phyloP scores from a whole-genome alignment of 148 eudicot species.

The Silene uniflora region DNA sequence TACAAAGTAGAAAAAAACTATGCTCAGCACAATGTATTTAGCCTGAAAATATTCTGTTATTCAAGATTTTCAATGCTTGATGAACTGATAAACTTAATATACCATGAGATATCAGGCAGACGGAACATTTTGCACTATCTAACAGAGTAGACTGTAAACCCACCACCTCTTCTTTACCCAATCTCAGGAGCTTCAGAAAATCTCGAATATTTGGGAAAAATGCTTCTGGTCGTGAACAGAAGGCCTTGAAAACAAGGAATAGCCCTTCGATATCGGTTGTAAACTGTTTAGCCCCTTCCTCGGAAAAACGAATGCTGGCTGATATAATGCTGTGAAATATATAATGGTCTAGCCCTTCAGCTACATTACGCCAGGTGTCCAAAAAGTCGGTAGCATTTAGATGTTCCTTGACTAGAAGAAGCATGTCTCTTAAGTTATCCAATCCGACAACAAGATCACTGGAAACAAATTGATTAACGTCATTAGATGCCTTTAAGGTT shows the following conservation, averaged over 20 bases:
- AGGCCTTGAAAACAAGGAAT: constrained; percentile 36
- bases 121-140: constrained; percentile 15
- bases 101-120: constrained; percentile 20
- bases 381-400: constrained; percentile 43
- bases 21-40: not conserved
- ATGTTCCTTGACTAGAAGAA: constrained; percentile 27
- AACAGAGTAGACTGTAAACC: constrained; percentile 18
- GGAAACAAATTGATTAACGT: constrained; percentile 24
- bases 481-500: constrained; percentile 3
- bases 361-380: constrained; percentile 52
- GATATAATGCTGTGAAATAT: constrained; percentile 34
- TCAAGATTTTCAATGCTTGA: constrained; percentile 35
- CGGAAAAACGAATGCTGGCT: constrained; percentile 28
- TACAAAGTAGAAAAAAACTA: too few species aligned
- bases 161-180: constrained; percentile 26
- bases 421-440: constrained; percentile 39
- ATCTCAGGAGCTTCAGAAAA: constrained; percentile 34
- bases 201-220: constrained; percentile 45
- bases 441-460: constrained; percentile 38
- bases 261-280: constrained; percentile 38
- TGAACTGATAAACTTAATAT: constrained; percentile 32
- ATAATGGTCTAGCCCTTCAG: constrained; percentile 50
- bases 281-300: constrained; percentile 28
- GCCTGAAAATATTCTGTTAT: constrained; percentile 17
- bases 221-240: constrained; percentile 51